A percentile compares a stretch with the other conserved stretches of the same genome.
Evolutionary conservation across 352 stramenopile genomes (phyloP).

Genomic region (Phytophthora gonapodyides): DNA sequence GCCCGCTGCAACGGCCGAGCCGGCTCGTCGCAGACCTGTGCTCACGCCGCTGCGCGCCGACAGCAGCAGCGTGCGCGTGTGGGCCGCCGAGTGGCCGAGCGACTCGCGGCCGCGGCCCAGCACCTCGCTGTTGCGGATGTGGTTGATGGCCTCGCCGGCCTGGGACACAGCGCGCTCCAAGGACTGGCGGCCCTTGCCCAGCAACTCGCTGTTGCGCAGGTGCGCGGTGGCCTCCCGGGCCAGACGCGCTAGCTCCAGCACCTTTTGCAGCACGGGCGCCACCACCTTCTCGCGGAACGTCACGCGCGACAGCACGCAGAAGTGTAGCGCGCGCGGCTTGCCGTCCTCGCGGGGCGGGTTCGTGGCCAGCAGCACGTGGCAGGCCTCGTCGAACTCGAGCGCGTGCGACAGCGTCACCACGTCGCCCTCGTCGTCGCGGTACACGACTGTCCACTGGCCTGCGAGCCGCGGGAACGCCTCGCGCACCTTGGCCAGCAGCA

Average conservation of each 20-base stretch:
- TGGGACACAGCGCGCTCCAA: conserved; percentile 36
- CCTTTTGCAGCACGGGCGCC: conserved; percentile 48
- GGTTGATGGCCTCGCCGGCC: conserved; percentile 37
- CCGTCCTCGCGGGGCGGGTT: conserved; percentile 19
- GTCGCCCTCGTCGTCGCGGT: conserved; percentile 75
- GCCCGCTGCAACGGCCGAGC: conserved; percentile 44
- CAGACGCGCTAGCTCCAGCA: conserved; percentile 56
- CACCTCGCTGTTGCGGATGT: conserved; percentile 44
- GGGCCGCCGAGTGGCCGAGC: conserved; percentile 47
- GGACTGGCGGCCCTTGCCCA: conserved; percentile 59
- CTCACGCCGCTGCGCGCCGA: conserved; percentile 52
- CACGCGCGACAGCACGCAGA: conserved; percentile 58
- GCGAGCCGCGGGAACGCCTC: conserved; percentile 41
- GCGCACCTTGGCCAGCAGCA: conserved; percentile 45
- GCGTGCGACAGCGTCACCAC: conserved; percentile 60
- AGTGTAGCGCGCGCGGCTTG: conserved; percentile 45
- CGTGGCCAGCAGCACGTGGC: conserved; percentile 49
- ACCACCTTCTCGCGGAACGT: conserved; percentile 57
- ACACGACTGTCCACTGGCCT: conserved; percentile 56
- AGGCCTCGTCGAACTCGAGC: conserved; percentile 61
- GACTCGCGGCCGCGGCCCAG: conserved; percentile 61
- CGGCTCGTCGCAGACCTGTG: conserved; percentile 48
- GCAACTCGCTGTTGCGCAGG: conserved; percentile 39
- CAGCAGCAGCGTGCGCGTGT: conserved; percentile 52
- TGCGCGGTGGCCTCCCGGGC: conserved; percentile 34